Percentiles rank a stretch among this genome's conserved stretches.
Evolutionary conservation across 805 yeast species (phyloP).

Genomic region (Maudiozyma saulgeensis): DNA sequence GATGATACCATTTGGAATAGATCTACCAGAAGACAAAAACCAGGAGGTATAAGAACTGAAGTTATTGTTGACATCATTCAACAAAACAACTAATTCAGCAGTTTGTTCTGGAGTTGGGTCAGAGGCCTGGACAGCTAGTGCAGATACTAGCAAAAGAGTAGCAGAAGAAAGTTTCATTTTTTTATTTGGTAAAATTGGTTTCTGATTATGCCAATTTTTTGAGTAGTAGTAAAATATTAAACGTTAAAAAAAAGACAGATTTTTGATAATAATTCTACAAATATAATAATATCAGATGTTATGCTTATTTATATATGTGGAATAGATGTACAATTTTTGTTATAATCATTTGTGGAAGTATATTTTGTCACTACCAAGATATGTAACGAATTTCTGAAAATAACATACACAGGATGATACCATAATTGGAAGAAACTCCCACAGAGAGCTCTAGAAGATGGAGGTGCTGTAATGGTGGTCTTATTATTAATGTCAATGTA

Average conservation of each 20-base stretch:
- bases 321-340: background rate
- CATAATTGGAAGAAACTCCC: background rate
- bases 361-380: no score
- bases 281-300: no score
- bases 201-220: no score
- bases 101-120: slow-evolving; percentile 6
- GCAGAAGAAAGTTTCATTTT: slow-evolving; percentile 1
- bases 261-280: no score
- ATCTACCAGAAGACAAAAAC: background rate
- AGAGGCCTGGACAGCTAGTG: slow-evolving; percentile 3
- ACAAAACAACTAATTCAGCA: slow-evolving; percentile 12
- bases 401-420: background rate
- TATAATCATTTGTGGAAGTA: no score
- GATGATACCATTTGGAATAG: background rate
- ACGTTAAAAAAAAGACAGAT: no score
- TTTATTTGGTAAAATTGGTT: background rate
- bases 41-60: slow-evolving; percentile 6
- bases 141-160: background rate
- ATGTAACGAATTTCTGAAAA: background rate
- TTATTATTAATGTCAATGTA: no score
- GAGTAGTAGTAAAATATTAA: no score
- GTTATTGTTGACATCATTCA: slow-evolving; percentile 11
- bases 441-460: no score
- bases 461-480: no score
- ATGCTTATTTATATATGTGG: no score